phyloP scores from a whole-genome alignment of 495 filamentous ascomycete species.

The Rhypophila decipiens region DNA sequence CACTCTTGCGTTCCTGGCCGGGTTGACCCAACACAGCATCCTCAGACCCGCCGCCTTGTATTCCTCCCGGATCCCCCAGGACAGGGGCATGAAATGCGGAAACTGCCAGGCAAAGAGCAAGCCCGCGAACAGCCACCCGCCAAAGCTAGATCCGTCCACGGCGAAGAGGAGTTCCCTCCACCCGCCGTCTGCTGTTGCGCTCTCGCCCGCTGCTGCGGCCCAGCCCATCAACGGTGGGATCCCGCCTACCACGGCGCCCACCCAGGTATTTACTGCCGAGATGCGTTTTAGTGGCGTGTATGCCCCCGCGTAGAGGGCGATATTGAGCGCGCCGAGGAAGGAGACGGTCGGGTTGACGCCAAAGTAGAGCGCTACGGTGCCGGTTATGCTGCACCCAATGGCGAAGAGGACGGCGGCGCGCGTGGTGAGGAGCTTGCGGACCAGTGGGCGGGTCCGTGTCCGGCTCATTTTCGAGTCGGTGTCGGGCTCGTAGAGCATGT shows the following conservation, averaged over 20 bases:
- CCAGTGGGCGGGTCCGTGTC: conserved; percentile 82
- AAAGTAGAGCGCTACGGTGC: conserved; percentile 66
- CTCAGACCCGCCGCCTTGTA: conserved; percentile 81
- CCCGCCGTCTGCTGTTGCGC: conserved; percentile 61
- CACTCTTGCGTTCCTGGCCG: conserved; percentile 73
- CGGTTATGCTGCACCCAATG: conserved; percentile 55
- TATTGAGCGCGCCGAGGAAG: conserved; percentile 78
- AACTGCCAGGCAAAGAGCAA: conserved; percentile 96
- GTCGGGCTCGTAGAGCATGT: conserved; percentile 91
- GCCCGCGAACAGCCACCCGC: conserved; percentile 83
- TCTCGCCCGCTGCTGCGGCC: conserved; percentile 87
- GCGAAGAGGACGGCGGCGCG: conserved; percentile 78
- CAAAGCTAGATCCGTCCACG: conserved; percentile 48
- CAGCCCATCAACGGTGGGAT: conserved; percentile 98
- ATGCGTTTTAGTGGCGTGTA: conserved; percentile 92
- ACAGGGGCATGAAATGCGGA: conserved; percentile 92
- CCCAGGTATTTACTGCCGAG: conserved; percentile 88
- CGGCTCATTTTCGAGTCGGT: conserved; percentile 90
- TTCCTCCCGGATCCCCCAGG: conserved; percentile 80
- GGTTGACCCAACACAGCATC: conserved; percentile 90
- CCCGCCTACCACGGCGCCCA: conserved; percentile 83
- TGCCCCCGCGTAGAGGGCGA: conserved; percentile 78
- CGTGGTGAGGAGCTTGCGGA: conserved; percentile 71
- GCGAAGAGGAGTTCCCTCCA: conserved; percentile 71
- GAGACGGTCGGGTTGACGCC: conserved; percentile 93